Evolutionary conservation across 2,329 filamentous ascomycete species (phyloP).

Genomic region (Leptoxyphium fumago): DNA sequence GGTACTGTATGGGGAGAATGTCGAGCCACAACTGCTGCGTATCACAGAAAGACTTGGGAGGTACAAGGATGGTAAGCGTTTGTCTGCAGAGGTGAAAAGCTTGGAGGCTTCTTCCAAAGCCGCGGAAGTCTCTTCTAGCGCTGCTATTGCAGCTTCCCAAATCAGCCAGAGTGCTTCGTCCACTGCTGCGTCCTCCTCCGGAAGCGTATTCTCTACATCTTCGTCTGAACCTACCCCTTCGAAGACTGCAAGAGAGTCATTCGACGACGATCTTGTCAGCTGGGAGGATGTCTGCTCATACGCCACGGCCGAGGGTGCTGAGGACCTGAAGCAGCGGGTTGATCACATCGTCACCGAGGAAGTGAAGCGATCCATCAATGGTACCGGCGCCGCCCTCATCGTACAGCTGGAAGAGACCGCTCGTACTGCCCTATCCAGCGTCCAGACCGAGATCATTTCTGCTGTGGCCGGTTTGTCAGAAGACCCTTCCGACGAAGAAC

Average conservation of each 20-base stretch:
- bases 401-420: constrained; percentile 53
- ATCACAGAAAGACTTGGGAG: constrained; percentile 80
- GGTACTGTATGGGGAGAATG: constrained; percentile 73
- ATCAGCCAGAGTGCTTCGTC: constrained; percentile 13
- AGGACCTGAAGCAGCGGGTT: constrained; percentile 48
- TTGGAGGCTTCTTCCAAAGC: constrained; percentile 26
- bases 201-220: constrained; percentile 16
- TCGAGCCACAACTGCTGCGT: constrained; percentile 85
- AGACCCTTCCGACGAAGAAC: constrained; percentile 37
- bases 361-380: constrained; percentile 49
- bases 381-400: constrained; percentile 51
- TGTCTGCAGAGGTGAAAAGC: constrained; percentile 44
- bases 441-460: constrained; percentile 53
- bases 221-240: constrained; percentile 30
- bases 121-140: constrained; percentile 13
- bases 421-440: constrained; percentile 44
- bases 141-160: constrained; percentile 13
- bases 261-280: constrained; percentile 61
- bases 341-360: constrained; percentile 59
- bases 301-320: constrained; percentile 71
- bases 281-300: constrained; percentile 85
- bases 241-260: constrained; percentile 38
- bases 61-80: constrained; percentile 50
- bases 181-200: constrained; percentile 13
- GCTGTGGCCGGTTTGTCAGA: constrained; percentile 42